Conservation (phyloP, 306 rosid genomes). For the Lathyrus tuberosus region DNA sequence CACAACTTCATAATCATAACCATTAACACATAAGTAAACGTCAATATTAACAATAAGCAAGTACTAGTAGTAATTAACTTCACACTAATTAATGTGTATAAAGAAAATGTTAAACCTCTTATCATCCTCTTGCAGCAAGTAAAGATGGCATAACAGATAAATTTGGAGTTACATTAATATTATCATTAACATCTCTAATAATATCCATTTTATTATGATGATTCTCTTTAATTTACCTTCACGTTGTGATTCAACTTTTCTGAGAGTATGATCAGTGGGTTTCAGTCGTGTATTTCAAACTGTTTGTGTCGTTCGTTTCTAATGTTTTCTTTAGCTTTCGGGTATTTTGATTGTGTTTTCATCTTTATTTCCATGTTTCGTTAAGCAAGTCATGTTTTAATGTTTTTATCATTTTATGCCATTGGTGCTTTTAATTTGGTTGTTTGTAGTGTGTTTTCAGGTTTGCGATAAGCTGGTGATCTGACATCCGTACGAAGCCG, state of each 20-base stretch:
- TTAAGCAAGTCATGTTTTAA: too few relatives aligned
- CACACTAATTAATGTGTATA: slow-evolving; percentile 25
- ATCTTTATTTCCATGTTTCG: too few relatives aligned
- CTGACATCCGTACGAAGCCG: too few relatives aligned
- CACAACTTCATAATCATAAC: neutral
- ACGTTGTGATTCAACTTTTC: slow-evolving; percentile 89
- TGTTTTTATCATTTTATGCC: too few relatives aligned
- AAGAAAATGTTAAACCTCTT: slow-evolving; percentile 2
- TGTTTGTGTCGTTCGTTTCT: too few relatives aligned
- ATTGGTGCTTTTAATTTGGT: too few relatives aligned
- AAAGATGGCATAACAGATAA: slow-evolving; percentile 77
- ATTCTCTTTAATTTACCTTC: slow-evolving; percentile 66
- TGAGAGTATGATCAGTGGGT: slow-evolving; percentile 76
- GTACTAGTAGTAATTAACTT: slow-evolving; percentile 31
- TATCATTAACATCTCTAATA: slow-evolving; percentile 55
- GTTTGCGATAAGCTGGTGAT: too few relatives aligned
- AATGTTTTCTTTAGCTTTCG: too few relatives aligned
- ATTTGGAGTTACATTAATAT: slow-evolving; percentile 48
- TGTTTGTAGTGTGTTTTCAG: too few relatives aligned
- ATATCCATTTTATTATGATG: slow-evolving; percentile 54
- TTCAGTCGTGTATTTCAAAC: too few relatives aligned
- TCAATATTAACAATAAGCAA: slow-evolving; percentile 34
- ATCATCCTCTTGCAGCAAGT: slow-evolving; percentile 62
- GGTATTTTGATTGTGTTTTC: too few relatives aligned
- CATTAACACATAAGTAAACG: slow-evolving; percentile 1